Percentiles rank a stretch among this genome's conserved stretches.
phyloP scores from a whole-genome alignment of 495 filamentous ascomycete genomes.

The Mycothermus thermophilus region DNA sequence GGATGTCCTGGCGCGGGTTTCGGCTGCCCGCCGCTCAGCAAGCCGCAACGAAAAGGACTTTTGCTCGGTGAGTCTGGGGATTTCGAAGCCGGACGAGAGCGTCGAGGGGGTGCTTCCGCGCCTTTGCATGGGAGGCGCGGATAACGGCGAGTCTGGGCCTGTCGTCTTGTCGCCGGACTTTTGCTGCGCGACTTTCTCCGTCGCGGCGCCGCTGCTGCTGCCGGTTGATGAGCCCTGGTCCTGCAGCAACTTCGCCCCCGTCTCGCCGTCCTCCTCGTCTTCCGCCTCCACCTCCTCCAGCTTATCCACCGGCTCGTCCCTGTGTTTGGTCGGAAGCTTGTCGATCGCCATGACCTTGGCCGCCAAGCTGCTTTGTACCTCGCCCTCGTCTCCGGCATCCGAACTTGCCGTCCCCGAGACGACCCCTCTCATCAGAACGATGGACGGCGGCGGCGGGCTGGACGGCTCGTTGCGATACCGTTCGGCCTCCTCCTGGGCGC shows the following conservation, averaged over 20 bases:
- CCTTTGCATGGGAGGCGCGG: too few species aligned
- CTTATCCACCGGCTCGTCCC: conserved; percentile 5
- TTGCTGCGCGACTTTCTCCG: not conserved
- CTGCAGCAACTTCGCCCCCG: not conserved
- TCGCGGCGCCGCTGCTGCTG: too few species aligned
- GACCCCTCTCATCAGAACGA: not conserved
- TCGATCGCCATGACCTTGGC: conserved; percentile 5
- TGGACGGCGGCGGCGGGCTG: conserved; percentile 3
- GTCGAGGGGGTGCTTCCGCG: too few species aligned
- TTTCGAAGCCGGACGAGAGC: too few species aligned
- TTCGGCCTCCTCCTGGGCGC: conserved; percentile 18
- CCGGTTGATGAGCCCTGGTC: too few species aligned
- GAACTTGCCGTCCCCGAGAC: not conserved
- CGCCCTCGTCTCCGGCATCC: not conserved
- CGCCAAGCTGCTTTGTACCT: not conserved
- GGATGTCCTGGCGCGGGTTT: not conserved
- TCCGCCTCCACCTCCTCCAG: conserved; percentile 8
- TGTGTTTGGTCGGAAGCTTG: conserved; percentile 4
- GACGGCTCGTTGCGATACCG: conserved; percentile 18
- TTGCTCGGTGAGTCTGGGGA: not conserved
- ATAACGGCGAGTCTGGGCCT: not conserved
- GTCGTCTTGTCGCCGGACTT: not conserved
- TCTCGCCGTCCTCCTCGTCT: conserved; percentile 3
- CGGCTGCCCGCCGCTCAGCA: not conserved
- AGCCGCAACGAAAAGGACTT: not conserved